Conservation (phyloP, 176 grass and related monocot genomes). For the Avena insularis region DNA sequence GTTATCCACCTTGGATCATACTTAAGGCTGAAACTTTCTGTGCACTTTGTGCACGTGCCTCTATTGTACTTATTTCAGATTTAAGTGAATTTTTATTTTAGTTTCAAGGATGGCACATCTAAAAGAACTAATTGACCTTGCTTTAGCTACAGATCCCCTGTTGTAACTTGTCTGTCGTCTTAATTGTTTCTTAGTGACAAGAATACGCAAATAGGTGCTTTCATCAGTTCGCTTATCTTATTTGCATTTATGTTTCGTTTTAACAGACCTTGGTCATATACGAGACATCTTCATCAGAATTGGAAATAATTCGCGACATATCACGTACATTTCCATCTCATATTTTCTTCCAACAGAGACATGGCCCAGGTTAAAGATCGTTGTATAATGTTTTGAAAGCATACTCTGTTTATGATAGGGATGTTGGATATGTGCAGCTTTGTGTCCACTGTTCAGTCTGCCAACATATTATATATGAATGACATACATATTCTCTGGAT, state of each 20-base stretch:
- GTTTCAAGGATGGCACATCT: background rate
- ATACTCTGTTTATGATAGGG: slow-evolving; percentile 94
- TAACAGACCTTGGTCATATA: slow-evolving; percentile 90
- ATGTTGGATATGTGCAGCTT: slow-evolving; percentile 99
- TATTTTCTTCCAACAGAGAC: slow-evolving; percentile 97
- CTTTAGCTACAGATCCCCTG: background rate
- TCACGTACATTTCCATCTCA: slow-evolving; percentile 98
- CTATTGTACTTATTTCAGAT: background rate
- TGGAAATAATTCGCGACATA: slow-evolving; percentile 98
- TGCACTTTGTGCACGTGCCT: background rate
- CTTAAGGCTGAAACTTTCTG: background rate
- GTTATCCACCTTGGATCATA: background rate
- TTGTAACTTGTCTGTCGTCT: slow-evolving; percentile 17
- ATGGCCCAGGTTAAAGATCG: slow-evolving; percentile 91
- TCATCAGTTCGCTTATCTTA: background rate
- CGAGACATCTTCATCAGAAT: slow-evolving; percentile 86
- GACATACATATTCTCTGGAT: slow-evolving; percentile 3
- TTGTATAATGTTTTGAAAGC: slow-evolving; percentile 97
- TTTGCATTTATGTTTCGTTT: slow-evolving; percentile 21
- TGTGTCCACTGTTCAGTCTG: slow-evolving; percentile 18
- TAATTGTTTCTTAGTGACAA: background rate
- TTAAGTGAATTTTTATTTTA: background rate
- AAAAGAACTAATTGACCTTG: background rate
- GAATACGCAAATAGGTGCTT: background rate
- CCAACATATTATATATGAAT: background rate